Evolutionary conservation across 768 basidiomycete genomes (phyloP).

Genomic region (Piloderma croceum): DNA sequence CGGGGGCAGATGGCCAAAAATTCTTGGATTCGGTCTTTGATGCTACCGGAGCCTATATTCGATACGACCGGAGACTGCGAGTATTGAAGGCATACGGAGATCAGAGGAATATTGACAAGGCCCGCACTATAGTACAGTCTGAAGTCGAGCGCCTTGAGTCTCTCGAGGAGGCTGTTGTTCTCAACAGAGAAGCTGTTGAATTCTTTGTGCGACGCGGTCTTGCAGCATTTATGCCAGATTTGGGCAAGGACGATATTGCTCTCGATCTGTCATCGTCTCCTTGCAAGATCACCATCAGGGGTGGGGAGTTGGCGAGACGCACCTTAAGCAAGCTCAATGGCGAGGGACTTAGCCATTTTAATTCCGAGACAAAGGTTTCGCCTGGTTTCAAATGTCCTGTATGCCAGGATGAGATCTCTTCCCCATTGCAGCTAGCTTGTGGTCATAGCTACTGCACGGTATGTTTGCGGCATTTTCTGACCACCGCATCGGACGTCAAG

Average conservation of each 20-base stretch:
- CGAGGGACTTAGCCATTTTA: slow-evolving; percentile 32
- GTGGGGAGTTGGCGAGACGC: slow-evolving; percentile 51
- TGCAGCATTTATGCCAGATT: slow-evolving; percentile 41
- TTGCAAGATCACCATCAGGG: slow-evolving; percentile 44
- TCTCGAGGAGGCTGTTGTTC: slow-evolving; percentile 34
- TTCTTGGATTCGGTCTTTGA: slow-evolving; percentile 32
- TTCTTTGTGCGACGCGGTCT: slow-evolving; percentile 50
- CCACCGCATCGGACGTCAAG: slow-evolving; percentile 49
- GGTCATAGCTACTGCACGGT: slow-evolving; percentile 64
- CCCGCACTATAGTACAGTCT: slow-evolving; percentile 37
- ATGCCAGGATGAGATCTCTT: slow-evolving; percentile 53
- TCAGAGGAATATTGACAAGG: slow-evolving; percentile 32
- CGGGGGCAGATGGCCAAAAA: slow-evolving; percentile 18
- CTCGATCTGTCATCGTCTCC: slow-evolving; percentile 34
- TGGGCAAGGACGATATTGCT: slow-evolving; percentile 49
- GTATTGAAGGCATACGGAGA: slow-evolving; percentile 44
- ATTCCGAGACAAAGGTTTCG: too few relatives aligned
- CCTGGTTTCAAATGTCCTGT: slow-evolving; percentile 51
- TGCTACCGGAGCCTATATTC: slow-evolving; percentile 37
- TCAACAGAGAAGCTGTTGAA: slow-evolving; percentile 37
- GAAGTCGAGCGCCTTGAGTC: slow-evolving; percentile 45
- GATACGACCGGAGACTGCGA: slow-evolving; percentile 40
- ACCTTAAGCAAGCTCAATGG: slow-evolving; percentile 39
- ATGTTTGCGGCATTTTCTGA: slow-evolving; percentile 56
- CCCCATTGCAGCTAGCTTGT: slow-evolving; percentile 52